Conservation (phyloP, 148 eudicot species). For the Euryodendron excelsum region DNA sequence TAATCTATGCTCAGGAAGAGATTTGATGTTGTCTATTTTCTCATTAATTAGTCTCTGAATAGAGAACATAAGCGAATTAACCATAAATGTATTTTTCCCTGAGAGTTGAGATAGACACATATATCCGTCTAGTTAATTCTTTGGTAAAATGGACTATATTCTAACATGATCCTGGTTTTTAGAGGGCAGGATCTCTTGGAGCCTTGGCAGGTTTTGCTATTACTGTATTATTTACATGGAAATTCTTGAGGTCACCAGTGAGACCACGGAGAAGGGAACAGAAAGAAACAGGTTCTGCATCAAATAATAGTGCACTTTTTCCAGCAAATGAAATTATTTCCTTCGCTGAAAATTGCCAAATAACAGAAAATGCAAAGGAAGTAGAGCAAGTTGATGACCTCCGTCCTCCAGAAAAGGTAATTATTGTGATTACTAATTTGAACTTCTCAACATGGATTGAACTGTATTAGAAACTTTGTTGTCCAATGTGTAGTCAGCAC, state of each 20-base stretch:
- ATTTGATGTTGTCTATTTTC: too few species aligned
- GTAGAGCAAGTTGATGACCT: background rate
- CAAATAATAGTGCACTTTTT: background rate
- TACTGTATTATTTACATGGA: background rate
- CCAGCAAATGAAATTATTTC: background rate
- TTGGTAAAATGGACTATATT: background rate
- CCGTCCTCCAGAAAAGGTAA: background rate
- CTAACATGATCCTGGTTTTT: background rate
- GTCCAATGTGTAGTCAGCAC: background rate
- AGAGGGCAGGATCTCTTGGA: background rate
- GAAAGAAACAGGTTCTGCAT: background rate
- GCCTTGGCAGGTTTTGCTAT: conserved; percentile 7
- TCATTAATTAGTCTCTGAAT: too few species aligned
- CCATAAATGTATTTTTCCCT: too few species aligned
- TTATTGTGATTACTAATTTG: background rate
- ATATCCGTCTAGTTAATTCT: background rate
- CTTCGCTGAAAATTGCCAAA: background rate
- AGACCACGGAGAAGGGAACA: conserved; percentile 2
- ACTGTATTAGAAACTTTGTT: background rate
- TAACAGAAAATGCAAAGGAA: background rate
- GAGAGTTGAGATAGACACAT: background rate
- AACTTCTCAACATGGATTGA: background rate
- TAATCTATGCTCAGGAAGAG: too few species aligned
- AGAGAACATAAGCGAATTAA: too few species aligned
- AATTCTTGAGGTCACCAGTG: background rate